Base-by-base conservation (phyloP, 1,284 basidiomycete species). In the Acaromyces ingoldii region DNA sequence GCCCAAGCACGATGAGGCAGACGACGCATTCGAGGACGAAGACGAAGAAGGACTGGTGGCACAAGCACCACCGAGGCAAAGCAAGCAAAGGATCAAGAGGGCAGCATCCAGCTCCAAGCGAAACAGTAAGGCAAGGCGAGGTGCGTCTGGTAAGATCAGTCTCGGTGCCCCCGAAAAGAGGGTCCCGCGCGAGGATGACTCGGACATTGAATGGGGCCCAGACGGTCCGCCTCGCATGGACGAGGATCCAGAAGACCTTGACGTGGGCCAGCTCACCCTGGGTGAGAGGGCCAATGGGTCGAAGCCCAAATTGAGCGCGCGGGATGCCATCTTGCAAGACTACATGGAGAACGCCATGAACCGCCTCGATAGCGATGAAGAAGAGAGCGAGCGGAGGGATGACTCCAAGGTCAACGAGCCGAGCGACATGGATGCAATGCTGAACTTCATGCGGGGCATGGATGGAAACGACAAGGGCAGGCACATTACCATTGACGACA, bases 131-230 rank as follows among this genome's bases (percentile, higher is more conserved):
- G 50, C 44, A 29, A 19, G 43, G 43, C 21, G 44, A 49, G 10
- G 49, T 34, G 46, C 29, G n/a, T 21, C 30, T 6, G 38, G 36
- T 21, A 55, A 42, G 29, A 17, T 15, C 19, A 28, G 37, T 19
- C 43, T 26, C 21, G 10, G n/a, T n/a, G n/a, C 6, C 28, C 29
- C 33, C 11, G 50, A 52, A 34, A 21, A 13, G n/a, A 39, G 17
- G 6, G 19, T 36, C 13, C 63, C 67, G 3, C 60, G 67, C 19
- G 60, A 61, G 40, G 67, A 58, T 31, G 69, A 71, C 31, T 67
- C 64, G 10, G 69, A 71, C 40, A 57, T 71, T 4, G 69, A 71
- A 3, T 71, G 69, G 69, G 69, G 69, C 44, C 67, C 62, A 43
- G 67, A 71, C 45, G 69, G 67, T 3, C 65, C 69, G 7, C 67